Percentiles rank a stretch among this genome's conserved stretches.
phyloP scores from a whole-genome alignment of 2,329 filamentous ascomycete genomes.

The Plectosphaerella plurivora region DNA sequence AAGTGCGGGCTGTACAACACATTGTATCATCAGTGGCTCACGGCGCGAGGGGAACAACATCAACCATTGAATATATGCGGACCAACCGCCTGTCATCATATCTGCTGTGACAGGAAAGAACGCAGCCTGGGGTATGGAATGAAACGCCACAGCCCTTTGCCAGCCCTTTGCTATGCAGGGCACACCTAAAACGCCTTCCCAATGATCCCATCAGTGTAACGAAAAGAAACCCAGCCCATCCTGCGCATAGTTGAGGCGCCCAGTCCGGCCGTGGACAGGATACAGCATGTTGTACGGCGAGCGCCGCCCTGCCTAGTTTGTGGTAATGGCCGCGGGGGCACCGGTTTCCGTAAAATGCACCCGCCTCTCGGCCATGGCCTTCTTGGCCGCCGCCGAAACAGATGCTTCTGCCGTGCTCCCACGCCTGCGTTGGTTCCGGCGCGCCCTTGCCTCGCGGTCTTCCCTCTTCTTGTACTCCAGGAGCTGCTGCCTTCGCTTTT shows the following conservation, averaged over 20 bases:
- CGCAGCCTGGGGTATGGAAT: too few relatives aligned
- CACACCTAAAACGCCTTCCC: too few relatives aligned
- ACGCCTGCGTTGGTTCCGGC: conserved; percentile 47
- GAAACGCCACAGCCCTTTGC: too few relatives aligned
- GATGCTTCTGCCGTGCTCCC: conserved; percentile 19
- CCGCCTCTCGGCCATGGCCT: conserved; percentile 21
- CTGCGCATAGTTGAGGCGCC: too few relatives aligned
- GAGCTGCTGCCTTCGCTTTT: conserved; percentile 57
- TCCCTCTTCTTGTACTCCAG: conserved; percentile 58
- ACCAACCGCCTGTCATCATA: too few relatives aligned
- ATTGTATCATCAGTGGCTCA: not conserved
- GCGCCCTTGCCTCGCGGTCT: conserved; percentile 54
- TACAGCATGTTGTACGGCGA: too few relatives aligned
- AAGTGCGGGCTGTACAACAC: not conserved
- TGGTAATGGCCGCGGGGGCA: conserved; percentile 7
- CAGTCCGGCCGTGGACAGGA: too few relatives aligned
- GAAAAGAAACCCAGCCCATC: too few relatives aligned
- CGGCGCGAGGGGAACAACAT: not conserved
- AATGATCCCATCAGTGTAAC: too few relatives aligned
- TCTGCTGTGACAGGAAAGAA: too few relatives aligned
- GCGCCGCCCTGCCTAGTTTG: not conserved
- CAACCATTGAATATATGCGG: too few relatives aligned
- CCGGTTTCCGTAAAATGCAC: conserved; percentile 38
- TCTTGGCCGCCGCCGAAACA: conserved; percentile 3
- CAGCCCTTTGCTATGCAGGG: too few relatives aligned